phyloP scores from a whole-genome alignment of 2,329 filamentous ascomycete genomes.

The Zasmidium angulare region DNA sequence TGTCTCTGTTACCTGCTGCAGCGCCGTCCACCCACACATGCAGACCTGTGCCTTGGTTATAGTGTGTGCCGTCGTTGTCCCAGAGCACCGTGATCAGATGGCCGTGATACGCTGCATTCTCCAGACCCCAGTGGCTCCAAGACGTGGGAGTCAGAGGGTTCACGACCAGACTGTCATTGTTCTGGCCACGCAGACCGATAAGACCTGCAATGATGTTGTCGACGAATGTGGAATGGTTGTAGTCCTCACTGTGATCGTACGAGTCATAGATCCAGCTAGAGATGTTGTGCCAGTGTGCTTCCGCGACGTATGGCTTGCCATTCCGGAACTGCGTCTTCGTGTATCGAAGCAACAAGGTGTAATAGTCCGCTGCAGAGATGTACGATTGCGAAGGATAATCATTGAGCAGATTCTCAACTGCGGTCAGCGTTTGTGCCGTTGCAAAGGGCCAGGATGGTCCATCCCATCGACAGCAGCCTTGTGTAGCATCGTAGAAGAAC shows the following conservation, averaged over 20 bases:
- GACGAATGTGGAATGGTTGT: slow-evolving; percentile 47
- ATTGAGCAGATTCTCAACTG: slow-evolving; percentile 6
- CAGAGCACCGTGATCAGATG: slow-evolving; percentile 44
- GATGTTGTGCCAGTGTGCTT: slow-evolving; percentile 44
- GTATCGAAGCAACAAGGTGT: slow-evolving; percentile 41
- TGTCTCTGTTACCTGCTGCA: slow-evolving; percentile 3
- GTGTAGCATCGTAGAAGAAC: neutral
- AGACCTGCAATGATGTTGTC: slow-evolving; percentile 48
- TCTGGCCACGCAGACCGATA: slow-evolving; percentile 38
- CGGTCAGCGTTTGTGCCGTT: slow-evolving; percentile 43
- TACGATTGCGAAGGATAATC: slow-evolving; percentile 23
- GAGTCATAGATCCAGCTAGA: slow-evolving; percentile 40
- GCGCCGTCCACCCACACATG: slow-evolving; percentile 41
- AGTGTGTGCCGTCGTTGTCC: slow-evolving; percentile 41
- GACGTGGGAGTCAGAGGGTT: slow-evolving; percentile 41
- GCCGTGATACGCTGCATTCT: slow-evolving; percentile 47
- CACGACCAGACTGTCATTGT: slow-evolving; percentile 41
- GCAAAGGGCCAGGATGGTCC: slow-evolving; percentile 50
- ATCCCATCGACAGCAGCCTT: slow-evolving; percentile 37
- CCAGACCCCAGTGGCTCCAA: slow-evolving; percentile 43
- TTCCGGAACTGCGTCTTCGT: slow-evolving; percentile 44
- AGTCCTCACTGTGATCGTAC: slow-evolving; percentile 45
- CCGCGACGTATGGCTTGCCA: slow-evolving; percentile 46
- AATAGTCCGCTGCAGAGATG: slow-evolving; percentile 41
- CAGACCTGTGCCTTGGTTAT: slow-evolving; percentile 37